Percentiles rank a stretch among this genome's conserved stretches.
phyloP scores from a whole-genome alignment of 1,139 yeast genomes.

The Scheffersomyces cryptocercus region DNA sequence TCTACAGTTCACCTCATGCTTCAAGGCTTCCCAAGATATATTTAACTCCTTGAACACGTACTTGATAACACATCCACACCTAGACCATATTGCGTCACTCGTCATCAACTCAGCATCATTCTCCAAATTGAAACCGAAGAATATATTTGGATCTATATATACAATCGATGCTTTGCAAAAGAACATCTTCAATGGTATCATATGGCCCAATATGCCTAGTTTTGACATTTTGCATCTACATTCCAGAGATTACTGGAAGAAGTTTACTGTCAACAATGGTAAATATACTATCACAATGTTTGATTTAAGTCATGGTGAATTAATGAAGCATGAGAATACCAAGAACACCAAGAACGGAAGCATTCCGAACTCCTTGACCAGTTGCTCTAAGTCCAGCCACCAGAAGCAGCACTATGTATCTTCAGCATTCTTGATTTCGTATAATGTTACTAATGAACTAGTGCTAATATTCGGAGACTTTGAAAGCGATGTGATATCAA shows the following conservation, averaged over 20 bases:
- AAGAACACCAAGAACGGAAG: conserved; percentile 4
- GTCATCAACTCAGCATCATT: conserved; percentile 72
- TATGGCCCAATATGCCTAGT: conserved; percentile 76
- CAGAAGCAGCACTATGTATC: conserved; percentile 34
- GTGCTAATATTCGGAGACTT: conserved; percentile 78
- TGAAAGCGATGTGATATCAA: conserved; percentile 62
- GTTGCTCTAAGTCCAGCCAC: background rate
- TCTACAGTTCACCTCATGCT: conserved; percentile 10
- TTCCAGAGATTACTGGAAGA: conserved; percentile 15
- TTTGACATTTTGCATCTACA: conserved; percentile 29
- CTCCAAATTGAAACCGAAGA: conserved; percentile 26
- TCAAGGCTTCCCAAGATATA: conserved; percentile 26
- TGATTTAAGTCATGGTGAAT: conserved; percentile 42
- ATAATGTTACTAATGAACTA: conserved; percentile 28
- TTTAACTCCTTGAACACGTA: conserved; percentile 42
- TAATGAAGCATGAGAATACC: conserved; percentile 11
- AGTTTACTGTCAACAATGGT: conserved; percentile 17
- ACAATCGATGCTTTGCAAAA: conserved; percentile 55
- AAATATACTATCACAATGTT: conserved; percentile 30
- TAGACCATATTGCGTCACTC: conserved; percentile 75
- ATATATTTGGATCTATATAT: conserved; percentile 52
- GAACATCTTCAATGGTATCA: conserved; percentile 67
- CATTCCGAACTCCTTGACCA: conserved; percentile 22
- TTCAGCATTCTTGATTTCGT: conserved; percentile 55
- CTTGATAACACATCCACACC: conserved; percentile 78